Evolutionary conservation across 2,329 filamentous ascomycete species (phyloP).

Genomic region (Aspergillus chevalieri): DNA sequence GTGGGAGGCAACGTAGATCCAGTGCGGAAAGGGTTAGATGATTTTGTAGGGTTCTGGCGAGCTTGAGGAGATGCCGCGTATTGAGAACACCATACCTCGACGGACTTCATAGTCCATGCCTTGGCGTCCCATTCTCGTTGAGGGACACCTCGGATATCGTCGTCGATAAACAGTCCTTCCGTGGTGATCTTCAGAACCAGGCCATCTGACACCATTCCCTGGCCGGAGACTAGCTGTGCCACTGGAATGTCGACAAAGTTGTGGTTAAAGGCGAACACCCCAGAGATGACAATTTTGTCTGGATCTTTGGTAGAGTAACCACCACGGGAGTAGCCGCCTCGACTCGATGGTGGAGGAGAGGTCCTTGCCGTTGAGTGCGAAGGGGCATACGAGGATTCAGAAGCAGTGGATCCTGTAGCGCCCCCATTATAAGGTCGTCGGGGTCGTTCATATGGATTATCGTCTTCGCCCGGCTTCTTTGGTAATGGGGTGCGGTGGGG

Average conservation of each 20-base stretch:
- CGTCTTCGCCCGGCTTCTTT: conserved; percentile 51
- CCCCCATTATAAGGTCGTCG: conserved; percentile 54
- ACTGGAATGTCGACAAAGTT: conserved; percentile 80
- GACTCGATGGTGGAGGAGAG: conserved; percentile 71
- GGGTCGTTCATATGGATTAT: conserved; percentile 71
- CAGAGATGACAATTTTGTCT: conserved; percentile 91
- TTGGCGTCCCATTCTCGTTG: conserved; percentile 98
- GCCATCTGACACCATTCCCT: conserved; percentile 81
- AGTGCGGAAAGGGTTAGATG: conserved; percentile 33
- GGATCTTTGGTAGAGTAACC: conserved; percentile 85
- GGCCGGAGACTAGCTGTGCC: conserved; percentile 81
- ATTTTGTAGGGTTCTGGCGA: conserved; percentile 23
- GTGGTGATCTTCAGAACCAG: conserved; percentile 87
- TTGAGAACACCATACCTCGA: conserved; percentile 79
- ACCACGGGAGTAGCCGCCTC: conserved; percentile 69
- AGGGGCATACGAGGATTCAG: conserved; percentile 79
- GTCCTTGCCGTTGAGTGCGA: conserved; percentile 79
- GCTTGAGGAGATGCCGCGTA: conserved; percentile 41
- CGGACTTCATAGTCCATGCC: conserved; percentile 89
- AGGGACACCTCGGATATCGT: conserved; percentile 83
- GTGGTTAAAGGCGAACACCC: conserved; percentile 88
- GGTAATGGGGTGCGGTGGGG: conserved; percentile 30
- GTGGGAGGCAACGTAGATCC: conserved; percentile 48
- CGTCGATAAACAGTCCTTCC: conserved; percentile 93
- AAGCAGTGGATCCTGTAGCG: conserved; percentile 61